A percentile compares a stretch with the other conserved stretches of the same genome.
Conservation (phyloP, 2,329 filamentous ascomycete species). For the Calonectria fujianensis region DNA sequence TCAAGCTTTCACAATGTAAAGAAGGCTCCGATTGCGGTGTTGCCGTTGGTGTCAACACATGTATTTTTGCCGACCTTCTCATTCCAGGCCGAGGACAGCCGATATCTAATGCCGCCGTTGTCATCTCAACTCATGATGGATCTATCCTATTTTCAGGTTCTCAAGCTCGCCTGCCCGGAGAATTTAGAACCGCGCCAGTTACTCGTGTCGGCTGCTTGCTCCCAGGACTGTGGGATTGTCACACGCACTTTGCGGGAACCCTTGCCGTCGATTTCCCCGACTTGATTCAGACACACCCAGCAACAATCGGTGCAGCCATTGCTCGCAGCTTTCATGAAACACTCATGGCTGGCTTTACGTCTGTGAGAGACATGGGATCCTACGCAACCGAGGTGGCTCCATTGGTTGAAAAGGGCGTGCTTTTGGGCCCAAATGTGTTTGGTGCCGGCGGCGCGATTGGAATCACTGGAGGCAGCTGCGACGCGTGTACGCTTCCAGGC, state of each 20-base stretch:
- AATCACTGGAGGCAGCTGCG: slow-evolving; percentile 70
- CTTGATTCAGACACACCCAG: slow-evolving; percentile 17
- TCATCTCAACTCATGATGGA: not conserved
- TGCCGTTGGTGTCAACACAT: too few relatives aligned
- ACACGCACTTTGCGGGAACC: slow-evolving; percentile 68
- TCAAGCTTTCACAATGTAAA: too few relatives aligned
- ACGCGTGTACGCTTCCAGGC: slow-evolving; percentile 38
- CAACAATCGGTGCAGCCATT: slow-evolving; percentile 1
- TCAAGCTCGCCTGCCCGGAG: not conserved
- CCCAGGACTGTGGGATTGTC: slow-evolving; percentile 73
- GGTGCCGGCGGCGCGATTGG: slow-evolving; percentile 65
- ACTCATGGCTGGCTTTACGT: slow-evolving; percentile 69
- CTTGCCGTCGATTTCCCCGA: not conserved
- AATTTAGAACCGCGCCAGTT: not conserved
- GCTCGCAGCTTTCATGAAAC: slow-evolving; percentile 59
- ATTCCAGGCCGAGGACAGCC: slow-evolving; percentile 29
- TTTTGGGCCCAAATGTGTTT: slow-evolving; percentile 70
- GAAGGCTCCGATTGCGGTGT: too few relatives aligned
- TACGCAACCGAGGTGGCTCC: slow-evolving; percentile 66
- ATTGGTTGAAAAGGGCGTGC: slow-evolving; percentile 65
- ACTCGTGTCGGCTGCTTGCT: slow-evolving; percentile 61
- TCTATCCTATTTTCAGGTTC: slow-evolving; percentile 2
- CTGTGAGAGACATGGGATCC: slow-evolving; percentile 69
- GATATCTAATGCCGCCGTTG: slow-evolving; percentile 6
- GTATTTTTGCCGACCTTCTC: not conserved